Conservation (phyloP, 108 stramenopile species). For the Asterionellopsis glacialis region DNA sequence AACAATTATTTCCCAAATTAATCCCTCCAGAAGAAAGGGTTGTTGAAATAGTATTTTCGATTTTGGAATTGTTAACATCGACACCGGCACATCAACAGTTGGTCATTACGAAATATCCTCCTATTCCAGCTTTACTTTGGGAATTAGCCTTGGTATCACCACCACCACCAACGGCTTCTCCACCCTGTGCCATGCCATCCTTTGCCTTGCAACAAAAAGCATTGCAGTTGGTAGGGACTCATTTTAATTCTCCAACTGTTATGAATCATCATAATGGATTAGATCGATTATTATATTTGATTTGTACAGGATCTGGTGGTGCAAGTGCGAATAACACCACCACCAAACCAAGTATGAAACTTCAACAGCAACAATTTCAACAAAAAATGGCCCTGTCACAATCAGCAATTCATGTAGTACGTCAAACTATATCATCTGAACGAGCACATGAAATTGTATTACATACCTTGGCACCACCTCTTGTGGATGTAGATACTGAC, state of each 20-base stretch:
- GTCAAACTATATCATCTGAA: slow-evolving; percentile 36
- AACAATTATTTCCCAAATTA: slow-evolving; percentile 22
- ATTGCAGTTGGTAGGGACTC: slow-evolving; percentile 45
- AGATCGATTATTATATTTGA: slow-evolving; percentile 65
- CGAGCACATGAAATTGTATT: slow-evolving; percentile 52
- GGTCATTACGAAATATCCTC: slow-evolving; percentile 44
- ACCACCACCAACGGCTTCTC: slow-evolving; percentile 38
- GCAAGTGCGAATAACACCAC: slow-evolving; percentile 18
- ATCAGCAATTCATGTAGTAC: slow-evolving; percentile 46
- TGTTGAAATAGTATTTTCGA: slow-evolving; percentile 35
- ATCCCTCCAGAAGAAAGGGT: slow-evolving; percentile 37
- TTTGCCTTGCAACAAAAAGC: slow-evolving; percentile 57
- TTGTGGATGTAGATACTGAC: slow-evolving; percentile 10
- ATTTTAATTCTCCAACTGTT: slow-evolving; percentile 20
- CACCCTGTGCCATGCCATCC: slow-evolving; percentile 49
- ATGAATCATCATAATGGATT: slow-evolving; percentile 38
- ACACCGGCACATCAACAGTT: slow-evolving; percentile 34
- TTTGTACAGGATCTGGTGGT: slow-evolving; percentile 62
- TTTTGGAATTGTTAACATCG: slow-evolving; percentile 48
- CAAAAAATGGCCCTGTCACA: slow-evolving; percentile 42
- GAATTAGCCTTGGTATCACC: slow-evolving; percentile 55
- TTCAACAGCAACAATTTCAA: too few species aligned
- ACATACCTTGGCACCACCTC: slow-evolving; percentile 68
- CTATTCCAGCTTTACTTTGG: slow-evolving; percentile 41
- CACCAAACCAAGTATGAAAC: too few species aligned